These are phyloP conservation scores for Jackrogersella minutella DNA, from an alignment of 495 filamentous ascomycete genomes.

Conservation along the genomic window DNA sequence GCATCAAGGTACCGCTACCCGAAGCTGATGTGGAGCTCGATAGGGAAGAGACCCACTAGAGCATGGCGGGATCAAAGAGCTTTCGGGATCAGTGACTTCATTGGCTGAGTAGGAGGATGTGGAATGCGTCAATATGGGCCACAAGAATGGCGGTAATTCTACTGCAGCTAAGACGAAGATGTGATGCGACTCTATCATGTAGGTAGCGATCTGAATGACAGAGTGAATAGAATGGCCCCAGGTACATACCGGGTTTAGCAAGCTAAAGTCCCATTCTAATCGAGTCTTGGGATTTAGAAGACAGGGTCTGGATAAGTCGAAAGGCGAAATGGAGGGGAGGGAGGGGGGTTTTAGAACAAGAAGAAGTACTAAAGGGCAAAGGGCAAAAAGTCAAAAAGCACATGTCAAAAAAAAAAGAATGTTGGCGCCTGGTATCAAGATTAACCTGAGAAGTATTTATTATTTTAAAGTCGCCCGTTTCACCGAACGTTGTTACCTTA, in stretches of 20 bases:
- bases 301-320: not conserved
- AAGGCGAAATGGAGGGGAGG: not conserved
- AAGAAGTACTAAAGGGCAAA: too few relatives aligned
- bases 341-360: too few relatives aligned
- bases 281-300: not conserved
- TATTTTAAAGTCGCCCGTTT: conserved; percentile 18
- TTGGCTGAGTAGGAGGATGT: conserved; percentile 20
- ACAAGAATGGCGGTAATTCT: conserved; percentile 24
- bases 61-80: conserved; percentile 13
- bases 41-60: conserved; percentile 18
- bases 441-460: conserved; percentile 23
- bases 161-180: conserved; percentile 27
- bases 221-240: conserved; percentile 3
- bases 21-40: conserved; percentile 12
- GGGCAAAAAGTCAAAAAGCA: conserved; percentile 26
- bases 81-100: conserved; percentile 26
- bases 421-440: conserved; percentile 13
- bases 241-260: conserved; percentile 13
- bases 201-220: conserved; percentile 1
- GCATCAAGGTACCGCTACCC: conserved; percentile 22
- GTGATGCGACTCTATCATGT: conserved; percentile 25
- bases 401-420: conserved; percentile 43
- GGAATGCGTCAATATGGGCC: conserved; percentile 38
- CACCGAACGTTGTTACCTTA: conserved; percentile 18
- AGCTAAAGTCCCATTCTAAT: not conserved